Evolutionary conservation across 139 green algal species (phyloP).

Genomic region (Pleodorina starrii): DNA sequence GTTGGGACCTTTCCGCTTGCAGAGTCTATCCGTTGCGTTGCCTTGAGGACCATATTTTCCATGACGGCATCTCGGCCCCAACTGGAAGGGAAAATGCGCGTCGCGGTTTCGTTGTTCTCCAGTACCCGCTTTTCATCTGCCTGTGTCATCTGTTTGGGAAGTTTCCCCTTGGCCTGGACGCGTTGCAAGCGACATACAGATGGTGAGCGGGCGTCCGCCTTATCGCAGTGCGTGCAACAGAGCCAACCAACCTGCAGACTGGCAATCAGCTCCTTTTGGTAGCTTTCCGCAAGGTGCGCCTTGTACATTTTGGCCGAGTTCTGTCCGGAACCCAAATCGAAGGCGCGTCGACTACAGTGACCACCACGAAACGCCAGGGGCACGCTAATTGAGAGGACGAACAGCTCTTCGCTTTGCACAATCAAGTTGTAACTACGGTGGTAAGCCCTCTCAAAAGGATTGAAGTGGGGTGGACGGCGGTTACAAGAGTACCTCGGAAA

Average conservation of each 20-base stretch:
- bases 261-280: constrained; percentile 27
- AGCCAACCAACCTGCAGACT: neutral
- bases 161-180: constrained; percentile 18
- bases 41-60: constrained; percentile 15
- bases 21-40: constrained; percentile 6
- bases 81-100: constrained; percentile 14
- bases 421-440: no score
- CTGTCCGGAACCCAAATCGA: neutral
- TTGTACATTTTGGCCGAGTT: constrained; percentile 16
- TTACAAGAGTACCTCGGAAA: no score
- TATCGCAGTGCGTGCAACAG: neutral
- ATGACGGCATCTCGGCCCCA: constrained; percentile 4
- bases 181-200: neutral
- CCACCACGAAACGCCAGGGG: neutral
- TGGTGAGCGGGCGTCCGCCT: no score
- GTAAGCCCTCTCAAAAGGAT: no score
- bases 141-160: neutral
- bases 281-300: constrained; percentile 11
- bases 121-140: neutral
- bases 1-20: neutral
- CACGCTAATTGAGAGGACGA: no score
- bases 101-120: constrained; percentile 13
- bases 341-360: neutral
- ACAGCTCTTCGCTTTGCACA: no score
- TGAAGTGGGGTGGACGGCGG: no score